Conservation (phyloP, 805 yeast genomes). For the Spathaspora girioi region DNA sequence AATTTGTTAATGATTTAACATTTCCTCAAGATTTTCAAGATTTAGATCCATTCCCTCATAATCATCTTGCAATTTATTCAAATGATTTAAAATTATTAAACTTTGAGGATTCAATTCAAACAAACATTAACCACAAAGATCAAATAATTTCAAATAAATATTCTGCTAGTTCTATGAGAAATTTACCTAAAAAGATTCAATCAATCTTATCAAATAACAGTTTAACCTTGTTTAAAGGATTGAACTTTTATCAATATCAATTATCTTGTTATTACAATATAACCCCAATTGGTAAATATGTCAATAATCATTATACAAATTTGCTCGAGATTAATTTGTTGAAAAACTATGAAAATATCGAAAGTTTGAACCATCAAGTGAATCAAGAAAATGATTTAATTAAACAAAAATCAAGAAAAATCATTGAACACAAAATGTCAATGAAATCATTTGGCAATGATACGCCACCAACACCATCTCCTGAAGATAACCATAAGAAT, state of each 20-base stretch:
- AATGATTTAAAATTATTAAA: conserved; percentile 37
- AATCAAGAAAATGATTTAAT: conserved; percentile 21
- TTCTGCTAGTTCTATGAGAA: conserved; percentile 19
- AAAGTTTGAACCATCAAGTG: conserved; percentile 24
- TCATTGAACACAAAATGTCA: conserved; percentile 23
- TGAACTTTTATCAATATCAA: conserved; percentile 35
- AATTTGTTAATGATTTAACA: conserved; percentile 7
- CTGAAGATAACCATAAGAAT: not conserved
- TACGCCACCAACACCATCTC: not conserved
- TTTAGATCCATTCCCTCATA: conserved; percentile 30
- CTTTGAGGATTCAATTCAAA: conserved; percentile 26
- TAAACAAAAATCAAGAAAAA: conserved; percentile 18
- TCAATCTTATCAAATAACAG: conserved; percentile 27
- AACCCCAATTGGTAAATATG: conserved; percentile 22
- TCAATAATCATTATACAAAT: conserved; percentile 35
- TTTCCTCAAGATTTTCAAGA: conserved; percentile 7
- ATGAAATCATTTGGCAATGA: conserved; percentile 11
- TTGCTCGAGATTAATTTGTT: conserved; percentile 34
- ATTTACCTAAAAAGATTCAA: conserved; percentile 33
- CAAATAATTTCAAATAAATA: conserved; percentile 18
- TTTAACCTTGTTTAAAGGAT: conserved; percentile 29
- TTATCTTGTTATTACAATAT: conserved; percentile 36
- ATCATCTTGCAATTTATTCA: conserved; percentile 26
- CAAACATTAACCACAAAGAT: conserved; percentile 24
- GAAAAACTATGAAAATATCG: conserved; percentile 34